phyloP scores from a whole-genome alignment of 306 rosid species.

The Dalbergia cultrata region DNA sequence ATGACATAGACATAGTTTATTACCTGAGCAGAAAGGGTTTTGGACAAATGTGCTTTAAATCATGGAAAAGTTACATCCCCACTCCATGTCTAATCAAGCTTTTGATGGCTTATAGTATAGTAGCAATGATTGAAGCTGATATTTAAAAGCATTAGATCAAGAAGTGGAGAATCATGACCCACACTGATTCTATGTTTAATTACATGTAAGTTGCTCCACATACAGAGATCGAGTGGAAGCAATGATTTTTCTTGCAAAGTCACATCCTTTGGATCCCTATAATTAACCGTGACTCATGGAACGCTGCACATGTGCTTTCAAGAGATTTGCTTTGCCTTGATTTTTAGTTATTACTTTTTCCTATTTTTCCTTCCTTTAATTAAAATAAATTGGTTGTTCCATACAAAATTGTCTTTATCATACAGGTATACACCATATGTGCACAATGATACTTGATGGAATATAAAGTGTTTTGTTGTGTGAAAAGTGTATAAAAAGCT shows the following conservation, averaged over 20 bases:
- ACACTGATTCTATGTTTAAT: conserved; percentile 56
- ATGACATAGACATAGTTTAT: conserved; percentile 9
- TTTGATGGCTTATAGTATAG: conserved; percentile 42
- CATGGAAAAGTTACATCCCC: conserved; percentile 58
- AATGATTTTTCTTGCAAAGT: conserved; percentile 48
- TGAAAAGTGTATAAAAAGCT: conserved; percentile 61
- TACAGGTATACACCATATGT: conserved; percentile 52
- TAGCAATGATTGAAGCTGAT: conserved; percentile 41
- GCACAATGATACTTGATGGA: conserved; percentile 58
- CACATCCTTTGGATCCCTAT: conserved; percentile 37
- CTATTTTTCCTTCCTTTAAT: not conserved
- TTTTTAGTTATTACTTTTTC: not conserved
- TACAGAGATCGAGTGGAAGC: conserved; percentile 52
- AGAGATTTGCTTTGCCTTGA: conserved; percentile 24
- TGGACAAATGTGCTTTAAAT: conserved; percentile 55
- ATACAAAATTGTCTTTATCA: conserved; percentile 49
- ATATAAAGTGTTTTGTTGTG: conserved; percentile 54
- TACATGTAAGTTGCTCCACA: conserved; percentile 49
- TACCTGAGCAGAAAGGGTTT: conserved; percentile 33
- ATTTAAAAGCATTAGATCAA: conserved; percentile 7
- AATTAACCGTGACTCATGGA: conserved; percentile 32
- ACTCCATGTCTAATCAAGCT: conserved; percentile 63
- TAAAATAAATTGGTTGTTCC: conserved; percentile 19
- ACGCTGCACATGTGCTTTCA: conserved; percentile 9
- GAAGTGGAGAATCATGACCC: conserved; percentile 61